phyloP scores from a whole-genome alignment of 257 asterid species.

The Jaltomata sinuosa region DNA sequence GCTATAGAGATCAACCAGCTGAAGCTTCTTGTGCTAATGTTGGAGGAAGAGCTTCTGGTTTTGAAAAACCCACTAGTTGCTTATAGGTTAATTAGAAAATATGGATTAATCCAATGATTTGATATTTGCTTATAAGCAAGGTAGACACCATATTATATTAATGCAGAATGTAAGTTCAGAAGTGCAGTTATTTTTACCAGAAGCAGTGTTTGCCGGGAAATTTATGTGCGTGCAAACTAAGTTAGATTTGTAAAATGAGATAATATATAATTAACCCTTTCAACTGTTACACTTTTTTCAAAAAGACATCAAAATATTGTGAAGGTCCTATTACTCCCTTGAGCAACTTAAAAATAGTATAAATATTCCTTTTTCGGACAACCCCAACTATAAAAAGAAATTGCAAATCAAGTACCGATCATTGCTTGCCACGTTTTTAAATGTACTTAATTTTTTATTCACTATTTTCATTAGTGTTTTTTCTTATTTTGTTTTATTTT shows the following conservation, averaged over 20 bases:
- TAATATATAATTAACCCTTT: not conserved
- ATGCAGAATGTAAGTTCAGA: not conserved
- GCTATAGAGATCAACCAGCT: not conserved
- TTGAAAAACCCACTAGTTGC: not conserved
- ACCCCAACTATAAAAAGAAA: too few species aligned
- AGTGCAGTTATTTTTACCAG: not conserved
- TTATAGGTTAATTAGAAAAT: not conserved
- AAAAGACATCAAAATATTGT: too few species aligned
- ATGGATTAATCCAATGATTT: not conserved
- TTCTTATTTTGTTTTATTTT: too few species aligned
- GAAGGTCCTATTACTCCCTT: too few species aligned
- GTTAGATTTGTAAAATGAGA: not conserved
- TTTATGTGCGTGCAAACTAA: not conserved
- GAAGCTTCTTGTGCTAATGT: not conserved
- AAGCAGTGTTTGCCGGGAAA: not conserved
- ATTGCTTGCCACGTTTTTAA: too few species aligned
- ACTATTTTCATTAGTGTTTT: too few species aligned
- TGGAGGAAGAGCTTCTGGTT: not conserved
- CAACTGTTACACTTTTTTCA: not conserved
- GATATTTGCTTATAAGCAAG: not conserved
- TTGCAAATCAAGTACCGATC: too few species aligned
- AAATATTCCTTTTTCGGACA: too few species aligned
- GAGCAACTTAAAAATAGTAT: too few species aligned
- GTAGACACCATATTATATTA: not conserved
- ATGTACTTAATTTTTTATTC: too few species aligned